Evolutionary conservation across 2,329 filamentous ascomycete genomes (phyloP).

Genomic region (Ceratocystis ficicola): DNA sequence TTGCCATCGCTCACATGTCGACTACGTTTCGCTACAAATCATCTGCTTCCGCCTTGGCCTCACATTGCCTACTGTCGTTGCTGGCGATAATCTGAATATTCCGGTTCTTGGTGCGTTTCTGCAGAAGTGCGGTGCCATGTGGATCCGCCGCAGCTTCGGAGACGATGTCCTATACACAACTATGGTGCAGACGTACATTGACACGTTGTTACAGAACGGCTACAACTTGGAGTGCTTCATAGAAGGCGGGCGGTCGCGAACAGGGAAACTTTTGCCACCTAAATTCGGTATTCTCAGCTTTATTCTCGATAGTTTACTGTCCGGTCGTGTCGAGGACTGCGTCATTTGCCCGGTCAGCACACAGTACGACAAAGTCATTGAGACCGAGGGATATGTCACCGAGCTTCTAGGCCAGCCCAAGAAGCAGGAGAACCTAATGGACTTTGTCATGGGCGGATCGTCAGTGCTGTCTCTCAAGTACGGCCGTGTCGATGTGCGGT

Average conservation of each 20-base stretch:
- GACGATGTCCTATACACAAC: conserved; percentile 83
- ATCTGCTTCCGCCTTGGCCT: conserved; percentile 92
- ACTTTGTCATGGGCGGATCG: conserved; percentile 74
- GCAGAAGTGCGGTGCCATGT: conserved; percentile 95
- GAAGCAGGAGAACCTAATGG: conserved; percentile 81
- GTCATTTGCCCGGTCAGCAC: conserved; percentile 93
- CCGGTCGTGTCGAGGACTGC: conserved; percentile 75
- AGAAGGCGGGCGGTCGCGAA: conserved; percentile 83
- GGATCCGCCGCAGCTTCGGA: conserved; percentile 83
- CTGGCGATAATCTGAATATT: conserved; percentile 93
- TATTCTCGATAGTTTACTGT: conserved; percentile 78
- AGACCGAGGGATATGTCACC: conserved; percentile 91
- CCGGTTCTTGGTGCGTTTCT: conserved; percentile 80
- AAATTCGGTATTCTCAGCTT: conserved; percentile 95
- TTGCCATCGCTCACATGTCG: conserved; percentile 87
- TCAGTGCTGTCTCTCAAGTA: conserved; percentile 80
- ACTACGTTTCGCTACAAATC: conserved; percentile 88
- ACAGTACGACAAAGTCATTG: conserved; percentile 97
- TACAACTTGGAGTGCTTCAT: conserved; percentile 98
- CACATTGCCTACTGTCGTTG: conserved; percentile 78
- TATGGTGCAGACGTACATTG: conserved; percentile 91
- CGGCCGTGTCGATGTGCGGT: conserved; percentile 85
- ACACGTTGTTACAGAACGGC: conserved; percentile 77
- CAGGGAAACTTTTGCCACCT: conserved; percentile 82
- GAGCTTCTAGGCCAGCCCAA: conserved; percentile 91